A percentile compares a stretch with the other conserved stretches of the same genome.
Conservation (phyloP, 2,329 filamentous ascomycete species). For the Penicillium glabrum region DNA sequence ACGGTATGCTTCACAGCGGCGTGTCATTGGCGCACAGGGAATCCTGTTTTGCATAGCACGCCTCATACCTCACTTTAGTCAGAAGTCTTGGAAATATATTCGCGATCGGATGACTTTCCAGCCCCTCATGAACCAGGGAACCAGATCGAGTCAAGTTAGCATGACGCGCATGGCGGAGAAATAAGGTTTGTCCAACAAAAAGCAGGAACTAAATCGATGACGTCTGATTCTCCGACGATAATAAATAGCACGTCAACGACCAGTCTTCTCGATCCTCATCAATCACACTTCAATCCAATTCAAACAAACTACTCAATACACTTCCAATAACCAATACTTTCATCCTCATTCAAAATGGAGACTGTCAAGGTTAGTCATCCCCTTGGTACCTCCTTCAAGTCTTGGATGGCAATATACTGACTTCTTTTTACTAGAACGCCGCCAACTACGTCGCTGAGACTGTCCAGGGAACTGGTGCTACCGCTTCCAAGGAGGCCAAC, state of each 20-base stretch:
- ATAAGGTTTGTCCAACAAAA: neutral
- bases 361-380: slow-evolving; percentile 16
- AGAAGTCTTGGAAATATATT: neutral
- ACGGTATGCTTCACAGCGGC: neutral
- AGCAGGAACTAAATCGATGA: neutral
- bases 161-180: neutral
- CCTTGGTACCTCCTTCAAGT: no score
- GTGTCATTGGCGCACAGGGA: neutral
- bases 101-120: neutral
- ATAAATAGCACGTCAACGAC: neutral
- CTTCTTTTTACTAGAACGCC: slow-evolving; percentile 47
- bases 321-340: neutral
- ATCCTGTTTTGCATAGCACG: neutral
- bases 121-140: neutral
- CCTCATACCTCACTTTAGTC: neutral
- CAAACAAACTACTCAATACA: neutral
- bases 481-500: slow-evolving; percentile 67
- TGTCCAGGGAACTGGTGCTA: slow-evolving; percentile 57
- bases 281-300: neutral
- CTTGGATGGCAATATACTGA: neutral
- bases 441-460: slow-evolving; percentile 69
- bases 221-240: neutral
- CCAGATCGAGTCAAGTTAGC: neutral
- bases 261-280: neutral
- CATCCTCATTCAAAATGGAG: slow-evolving; percentile 14